Conservation (phyloP, 169 alveolate species). For the Theileria equi region DNA sequence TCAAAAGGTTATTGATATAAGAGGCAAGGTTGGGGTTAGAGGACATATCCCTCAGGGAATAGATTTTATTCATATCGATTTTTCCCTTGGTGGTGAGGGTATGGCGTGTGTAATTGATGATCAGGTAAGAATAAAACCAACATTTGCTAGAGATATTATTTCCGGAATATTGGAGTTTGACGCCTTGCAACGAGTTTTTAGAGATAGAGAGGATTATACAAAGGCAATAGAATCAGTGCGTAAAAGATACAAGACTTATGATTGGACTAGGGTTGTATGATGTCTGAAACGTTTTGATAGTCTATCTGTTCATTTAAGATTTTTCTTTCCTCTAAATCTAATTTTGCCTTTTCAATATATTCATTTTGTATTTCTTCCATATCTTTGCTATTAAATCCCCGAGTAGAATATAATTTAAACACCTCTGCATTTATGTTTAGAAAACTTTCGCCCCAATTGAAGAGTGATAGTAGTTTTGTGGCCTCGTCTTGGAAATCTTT, state of each 20-base stretch:
- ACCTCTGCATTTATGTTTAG: constrained; percentile 77
- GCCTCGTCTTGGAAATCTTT: constrained; percentile 73
- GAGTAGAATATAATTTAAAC: constrained; percentile 68
- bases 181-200: constrained; percentile 38
- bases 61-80: constrained; percentile 62
- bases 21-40: constrained; percentile 58
- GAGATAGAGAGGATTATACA: constrained; percentile 15
- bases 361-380: constrained; percentile 51
- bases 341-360: constrained; percentile 7
- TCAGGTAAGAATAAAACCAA: background rate
- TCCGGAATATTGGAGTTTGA: constrained; percentile 51
- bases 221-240: constrained; percentile 32
- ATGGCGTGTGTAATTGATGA: constrained; percentile 59
- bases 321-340: constrained; percentile 25
- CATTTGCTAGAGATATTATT: constrained; percentile 39
- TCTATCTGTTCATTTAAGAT: constrained; percentile 6
- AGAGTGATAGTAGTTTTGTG: constrained; percentile 73
- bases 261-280: constrained; percentile 31
- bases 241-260: constrained; percentile 24
- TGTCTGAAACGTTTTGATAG: constrained; percentile 52
- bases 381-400: constrained; percentile 53
- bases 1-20: constrained; percentile 14
- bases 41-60: constrained; percentile 56
- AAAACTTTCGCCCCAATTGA: constrained; percentile 87
- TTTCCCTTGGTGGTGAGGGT: constrained; percentile 51